Evolutionary conservation across 2,329 filamentous ascomycete species (phyloP).

Genomic region (Alternaria sp.): DNA sequence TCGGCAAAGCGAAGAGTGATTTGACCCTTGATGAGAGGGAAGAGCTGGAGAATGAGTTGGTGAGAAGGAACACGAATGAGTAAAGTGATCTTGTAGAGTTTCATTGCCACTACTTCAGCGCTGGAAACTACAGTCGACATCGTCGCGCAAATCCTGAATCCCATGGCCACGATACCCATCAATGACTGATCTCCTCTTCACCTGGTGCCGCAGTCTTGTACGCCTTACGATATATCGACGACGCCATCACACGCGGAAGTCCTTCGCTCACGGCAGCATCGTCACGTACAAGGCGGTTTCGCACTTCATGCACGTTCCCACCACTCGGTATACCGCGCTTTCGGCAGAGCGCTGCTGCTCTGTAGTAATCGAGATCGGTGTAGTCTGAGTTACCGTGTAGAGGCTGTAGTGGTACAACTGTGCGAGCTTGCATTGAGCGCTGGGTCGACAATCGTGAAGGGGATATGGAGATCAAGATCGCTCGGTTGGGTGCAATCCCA

Average conservation of each 20-base stretch:
- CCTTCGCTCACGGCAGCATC: slow-evolving; percentile 20
- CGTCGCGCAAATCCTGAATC: not conserved
- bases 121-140: not conserved
- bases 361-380: slow-evolving; percentile 16
- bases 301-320: slow-evolving; percentile 13
- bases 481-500: not conserved
- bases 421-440: not conserved
- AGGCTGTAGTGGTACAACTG: not conserved
- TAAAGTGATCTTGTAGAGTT: not conserved
- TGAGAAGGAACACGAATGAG: slow-evolving; percentile 18
- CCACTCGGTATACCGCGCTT: slow-evolving; percentile 18
- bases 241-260: not conserved
- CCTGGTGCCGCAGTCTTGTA: not conserved
- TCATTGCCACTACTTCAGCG: not conserved
- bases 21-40: slow-evolving; percentile 41
- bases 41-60: slow-evolving; percentile 40
- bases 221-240: not conserved
- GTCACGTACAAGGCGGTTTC: slow-evolving; percentile 27
- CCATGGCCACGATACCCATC: not conserved
- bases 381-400: slow-evolving; percentile 14
- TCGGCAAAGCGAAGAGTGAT: slow-evolving; percentile 46
- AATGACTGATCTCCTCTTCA: not conserved
- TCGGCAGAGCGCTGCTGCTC: slow-evolving; percentile 22
- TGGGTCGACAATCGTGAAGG: not conserved
- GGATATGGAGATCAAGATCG: not conserved